phyloP scores from a whole-genome alignment of 2,329 filamentous ascomycete species.

The Didymella glomerata region DNA sequence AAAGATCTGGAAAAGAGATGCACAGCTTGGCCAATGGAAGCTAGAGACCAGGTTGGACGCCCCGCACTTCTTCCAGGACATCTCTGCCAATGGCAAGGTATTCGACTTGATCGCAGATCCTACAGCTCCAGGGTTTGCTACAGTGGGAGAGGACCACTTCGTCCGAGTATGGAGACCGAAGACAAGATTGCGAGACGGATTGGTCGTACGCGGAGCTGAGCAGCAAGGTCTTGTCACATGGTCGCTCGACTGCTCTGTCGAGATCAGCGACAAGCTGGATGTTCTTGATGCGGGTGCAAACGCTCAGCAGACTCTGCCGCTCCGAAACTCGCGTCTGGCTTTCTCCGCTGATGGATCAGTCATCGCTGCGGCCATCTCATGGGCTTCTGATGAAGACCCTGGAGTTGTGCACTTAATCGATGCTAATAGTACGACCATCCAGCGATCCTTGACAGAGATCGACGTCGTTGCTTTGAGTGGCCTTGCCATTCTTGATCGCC shows the following conservation, averaged over 20 bases:
- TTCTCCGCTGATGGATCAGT: constrained; percentile 67
- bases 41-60: constrained; percentile 84
- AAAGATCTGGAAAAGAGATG: constrained; percentile 85
- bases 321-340: constrained; percentile 69
- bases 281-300: constrained; percentile 32
- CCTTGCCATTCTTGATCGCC: constrained; percentile 75
- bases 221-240: constrained; percentile 73
- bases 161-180: constrained; percentile 85
- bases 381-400: constrained; percentile 54
- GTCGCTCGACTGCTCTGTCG: constrained; percentile 69
- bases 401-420: constrained; percentile 80
- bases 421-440: constrained; percentile 71
- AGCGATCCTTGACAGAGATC: constrained; percentile 72
- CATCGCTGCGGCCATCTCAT: constrained; percentile 46
- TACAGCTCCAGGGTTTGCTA: constrained; percentile 76
- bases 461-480: constrained; percentile 71
- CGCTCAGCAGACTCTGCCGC: constrained; percentile 41
- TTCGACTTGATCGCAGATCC: constrained; percentile 79
- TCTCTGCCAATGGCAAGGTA: constrained; percentile 63
- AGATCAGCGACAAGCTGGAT: constrained; percentile 53
- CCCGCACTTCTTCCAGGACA: constrained; percentile 70
- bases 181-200: constrained; percentile 72
- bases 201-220: constrained; percentile 64
- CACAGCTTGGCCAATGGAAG: constrained; percentile 67
- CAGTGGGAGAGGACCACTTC: constrained; percentile 80